Conservation (phyloP, 129 eudicot species). For the Helianthus tuberosus region DNA sequence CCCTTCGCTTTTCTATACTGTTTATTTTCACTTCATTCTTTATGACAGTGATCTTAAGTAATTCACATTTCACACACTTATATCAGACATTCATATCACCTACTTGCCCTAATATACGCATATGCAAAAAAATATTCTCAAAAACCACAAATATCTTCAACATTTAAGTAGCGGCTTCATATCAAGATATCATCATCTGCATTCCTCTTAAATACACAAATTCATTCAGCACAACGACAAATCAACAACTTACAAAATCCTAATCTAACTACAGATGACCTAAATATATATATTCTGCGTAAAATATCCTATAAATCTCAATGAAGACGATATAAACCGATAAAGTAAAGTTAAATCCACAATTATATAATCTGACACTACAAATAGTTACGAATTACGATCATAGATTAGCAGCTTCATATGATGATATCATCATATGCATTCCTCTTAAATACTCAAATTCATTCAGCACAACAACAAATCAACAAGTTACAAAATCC, state of each 20-base stretch:
- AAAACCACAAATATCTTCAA: constrained; percentile 6
- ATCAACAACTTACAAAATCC: not conserved
- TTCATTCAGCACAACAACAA: constrained; percentile 22
- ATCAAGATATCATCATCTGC: constrained; percentile 8
- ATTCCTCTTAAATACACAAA: constrained; percentile 24
- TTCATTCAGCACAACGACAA: constrained; percentile 21
- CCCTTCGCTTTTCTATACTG: constrained; percentile 3
- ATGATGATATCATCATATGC: constrained; percentile 9
- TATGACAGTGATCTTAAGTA: not conserved
- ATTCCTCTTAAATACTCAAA: constrained; percentile 23
- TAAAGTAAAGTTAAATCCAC: not conserved
- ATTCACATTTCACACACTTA: constrained; percentile 17
- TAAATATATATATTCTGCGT: constrained; percentile 23
- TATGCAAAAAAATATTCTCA: not conserved
- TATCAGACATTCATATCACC: constrained; percentile 1
- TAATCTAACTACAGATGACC: constrained; percentile 21
- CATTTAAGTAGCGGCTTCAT: constrained; percentile 15
- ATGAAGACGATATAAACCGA: constrained; percentile 2
- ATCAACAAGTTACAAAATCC: not conserved
- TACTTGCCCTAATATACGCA: constrained; percentile 16
- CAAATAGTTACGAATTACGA: not conserved
- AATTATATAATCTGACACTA: not conserved
- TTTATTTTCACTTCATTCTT: constrained; percentile 10
- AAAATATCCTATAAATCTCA: constrained; percentile 15
- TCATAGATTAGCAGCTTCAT: not conserved